Percentiles rank a stretch among this genome's conserved stretches.
phyloP scores from a whole-genome alignment of 1,139 yeast species.

The Lodderomyces orthopsilosis region DNA sequence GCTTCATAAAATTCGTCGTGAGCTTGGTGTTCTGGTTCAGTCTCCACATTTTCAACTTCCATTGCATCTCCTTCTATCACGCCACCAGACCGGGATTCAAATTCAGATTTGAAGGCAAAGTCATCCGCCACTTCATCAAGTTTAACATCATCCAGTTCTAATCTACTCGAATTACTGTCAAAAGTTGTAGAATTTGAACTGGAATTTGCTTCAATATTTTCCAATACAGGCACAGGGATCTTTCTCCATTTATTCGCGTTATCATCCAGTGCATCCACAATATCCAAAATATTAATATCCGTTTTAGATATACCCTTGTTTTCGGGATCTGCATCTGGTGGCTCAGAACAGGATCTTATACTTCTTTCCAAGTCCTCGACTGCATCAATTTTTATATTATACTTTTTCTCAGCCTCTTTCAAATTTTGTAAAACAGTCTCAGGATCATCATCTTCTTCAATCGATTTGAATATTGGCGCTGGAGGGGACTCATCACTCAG shows the following conservation, averaged over 20 bases:
- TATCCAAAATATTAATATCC: neutral
- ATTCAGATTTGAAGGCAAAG: too few species aligned
- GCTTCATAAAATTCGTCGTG: too few species aligned
- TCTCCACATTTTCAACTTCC: too few species aligned
- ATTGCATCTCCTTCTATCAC: too few species aligned
- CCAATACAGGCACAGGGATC: slow-evolving; percentile 4
- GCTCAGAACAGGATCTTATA: slow-evolving; percentile 4
- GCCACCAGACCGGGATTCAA: too few species aligned
- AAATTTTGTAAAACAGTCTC: slow-evolving; percentile 27
- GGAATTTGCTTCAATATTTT: slow-evolving; percentile 2
- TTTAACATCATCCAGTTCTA: neutral
- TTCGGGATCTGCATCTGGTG: slow-evolving; percentile 1
- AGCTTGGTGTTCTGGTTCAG: too few species aligned
- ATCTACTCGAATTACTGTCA: neutral
- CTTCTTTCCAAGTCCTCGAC: slow-evolving; percentile 29
- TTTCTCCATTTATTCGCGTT: neutral
- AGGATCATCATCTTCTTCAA: slow-evolving; percentile 30
- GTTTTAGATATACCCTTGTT: too few species aligned
- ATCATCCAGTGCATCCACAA: neutral
- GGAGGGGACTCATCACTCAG: slow-evolving; percentile 14
- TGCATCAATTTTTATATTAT: slow-evolving; percentile 30
- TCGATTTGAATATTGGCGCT: slow-evolving; percentile 30
- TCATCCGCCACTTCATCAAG: neutral
- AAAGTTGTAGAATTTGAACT: neutral
- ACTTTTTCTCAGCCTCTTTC: slow-evolving; percentile 31